Base-by-base conservation (phyloP, 305 asterid genomes). In the Coffea humblotiana region DNA sequence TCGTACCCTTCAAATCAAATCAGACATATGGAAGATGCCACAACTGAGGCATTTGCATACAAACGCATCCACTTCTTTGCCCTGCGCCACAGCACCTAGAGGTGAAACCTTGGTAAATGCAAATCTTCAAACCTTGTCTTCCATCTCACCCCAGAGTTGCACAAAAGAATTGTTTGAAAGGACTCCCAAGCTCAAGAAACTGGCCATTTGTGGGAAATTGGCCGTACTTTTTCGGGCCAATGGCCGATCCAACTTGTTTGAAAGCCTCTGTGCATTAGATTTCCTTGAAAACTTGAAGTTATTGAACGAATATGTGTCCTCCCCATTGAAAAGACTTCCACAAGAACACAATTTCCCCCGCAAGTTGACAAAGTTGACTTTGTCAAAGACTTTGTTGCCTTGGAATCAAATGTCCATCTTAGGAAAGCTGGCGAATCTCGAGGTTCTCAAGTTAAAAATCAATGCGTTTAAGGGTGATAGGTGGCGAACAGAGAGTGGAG, bases 21-120 rank as follows among this genome's bases (percentile, higher is more conserved):
- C 91, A 12, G 94, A 91, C 69, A 29, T 93, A 51, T 90, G 93
- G 93, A 89, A 83, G 81, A 84, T 92, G 98, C 79, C 82, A 37
- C 93, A 87, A 19, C 77, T 93, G n/a, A 88, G 98, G 82, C 96
- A 90, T 60, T 45, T 92, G 14, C 87, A 84, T 56, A 86, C 89
- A 9, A 91, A 87, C 48, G 91, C 96, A 21, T 87, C 93, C 32
- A 78, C 92, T 23, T 9, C 79, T 61, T 67, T 91, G 72, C 87
- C 87, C 0, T 70, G 84, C 23, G 54, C 64, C 16, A 56, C 65
- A 66, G 35, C 83, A 90, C 8, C 83, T 75, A 86, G 43, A 88
- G 87, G 48, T 35, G 77, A 3, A 83, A 66, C 71, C 19, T 63
- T 77, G 66, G 77, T 78, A 29, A 81, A 72, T 21, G 87, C 81